Conservation (phyloP, 331 rosid genomes). For the Stylosanthes scabra region DNA sequence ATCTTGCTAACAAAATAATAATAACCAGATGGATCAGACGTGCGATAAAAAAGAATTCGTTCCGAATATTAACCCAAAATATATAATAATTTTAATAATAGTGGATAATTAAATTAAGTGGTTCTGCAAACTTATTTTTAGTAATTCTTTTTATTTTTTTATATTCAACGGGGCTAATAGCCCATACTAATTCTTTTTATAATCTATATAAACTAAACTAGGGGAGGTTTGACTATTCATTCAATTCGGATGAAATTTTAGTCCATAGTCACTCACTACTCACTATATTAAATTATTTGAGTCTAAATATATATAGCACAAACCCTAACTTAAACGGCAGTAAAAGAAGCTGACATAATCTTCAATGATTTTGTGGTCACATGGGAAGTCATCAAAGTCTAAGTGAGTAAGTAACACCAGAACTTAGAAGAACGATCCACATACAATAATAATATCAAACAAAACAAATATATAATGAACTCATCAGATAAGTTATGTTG, state of each 20-base stretch:
- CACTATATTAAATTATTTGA: not conserved
- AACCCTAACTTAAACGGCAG: not conserved
- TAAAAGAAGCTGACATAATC: constrained; percentile 8
- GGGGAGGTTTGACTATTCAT: not conserved
- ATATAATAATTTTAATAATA: not conserved
- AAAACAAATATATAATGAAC: too few relatives aligned
- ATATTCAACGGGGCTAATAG: too few relatives aligned
- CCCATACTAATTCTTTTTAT: too few relatives aligned
- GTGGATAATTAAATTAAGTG: too few relatives aligned
- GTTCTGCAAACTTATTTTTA: too few relatives aligned
- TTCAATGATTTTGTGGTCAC: constrained; percentile 10
- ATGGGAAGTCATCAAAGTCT: constrained; percentile 38
- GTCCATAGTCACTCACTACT: not conserved
- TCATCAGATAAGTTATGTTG: not conserved
- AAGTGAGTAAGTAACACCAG: not conserved
- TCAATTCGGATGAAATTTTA: not conserved
- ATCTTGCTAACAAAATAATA: too few relatives aligned
- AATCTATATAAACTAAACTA: too few relatives aligned
- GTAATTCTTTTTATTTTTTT: too few relatives aligned
- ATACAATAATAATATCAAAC: not conserved
- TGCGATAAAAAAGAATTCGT: not conserved
- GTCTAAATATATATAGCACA: not conserved
- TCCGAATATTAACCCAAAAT: not conserved
- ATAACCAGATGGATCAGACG: not conserved
- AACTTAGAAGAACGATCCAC: not conserved